A percentile compares a stretch with the other conserved stretches of the same genome.
Evolutionary conservation across 257 asterid genomes (phyloP).

Genomic region (Galeopsis tetrahit): DNA sequence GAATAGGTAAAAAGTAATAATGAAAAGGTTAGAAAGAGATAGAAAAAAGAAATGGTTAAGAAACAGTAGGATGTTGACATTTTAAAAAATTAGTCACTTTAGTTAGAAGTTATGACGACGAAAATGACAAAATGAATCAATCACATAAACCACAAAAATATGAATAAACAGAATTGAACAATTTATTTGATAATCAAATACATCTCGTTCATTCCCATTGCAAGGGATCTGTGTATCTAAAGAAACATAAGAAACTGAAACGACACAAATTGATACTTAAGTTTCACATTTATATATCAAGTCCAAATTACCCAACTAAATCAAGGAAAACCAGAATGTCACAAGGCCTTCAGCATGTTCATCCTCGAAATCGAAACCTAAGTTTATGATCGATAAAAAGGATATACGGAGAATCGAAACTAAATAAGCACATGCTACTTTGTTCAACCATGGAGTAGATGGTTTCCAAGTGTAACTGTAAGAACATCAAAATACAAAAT

Average conservation of each 20-base stretch:
- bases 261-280: neutral
- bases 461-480: conserved; percentile 28
- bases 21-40: too few relatives aligned
- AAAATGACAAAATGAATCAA: too few relatives aligned
- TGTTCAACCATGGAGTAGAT: conserved; percentile 9
- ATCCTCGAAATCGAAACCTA: neutral
- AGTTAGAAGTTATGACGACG: too few relatives aligned
- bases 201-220: neutral
- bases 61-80: too few relatives aligned
- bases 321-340: neutral
- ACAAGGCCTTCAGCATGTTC: conserved; percentile 6
- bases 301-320: neutral
- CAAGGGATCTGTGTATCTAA: neutral
- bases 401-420: neutral
- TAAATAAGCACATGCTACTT: conserved; percentile 5
- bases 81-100: too few relatives aligned
- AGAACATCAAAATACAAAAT: conserved; percentile 27
- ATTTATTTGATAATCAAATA: too few relatives aligned
- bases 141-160: too few relatives aligned
- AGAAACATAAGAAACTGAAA: neutral
- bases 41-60: too few relatives aligned
- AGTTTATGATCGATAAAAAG: too few relatives aligned
- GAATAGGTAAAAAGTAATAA: too few relatives aligned
- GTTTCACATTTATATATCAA: neutral
- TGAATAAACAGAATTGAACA: too few relatives aligned